phyloP scores from a whole-genome alignment of 1,139 yeast genomes.

The Pneumocystis wakefieldiae region DNA sequence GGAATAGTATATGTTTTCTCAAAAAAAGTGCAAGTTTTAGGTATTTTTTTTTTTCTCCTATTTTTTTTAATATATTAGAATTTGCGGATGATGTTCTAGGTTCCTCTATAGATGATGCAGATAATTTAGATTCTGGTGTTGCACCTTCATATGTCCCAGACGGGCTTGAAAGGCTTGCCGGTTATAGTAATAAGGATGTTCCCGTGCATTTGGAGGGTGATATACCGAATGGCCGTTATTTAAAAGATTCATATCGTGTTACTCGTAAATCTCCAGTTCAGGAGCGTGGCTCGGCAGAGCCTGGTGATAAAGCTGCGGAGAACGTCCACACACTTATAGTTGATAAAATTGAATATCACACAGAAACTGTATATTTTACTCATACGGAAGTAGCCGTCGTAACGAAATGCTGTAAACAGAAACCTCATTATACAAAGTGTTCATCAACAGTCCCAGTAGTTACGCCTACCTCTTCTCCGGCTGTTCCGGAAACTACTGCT shows the following conservation, averaged over 20 bases:
- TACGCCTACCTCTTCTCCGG: background rate
- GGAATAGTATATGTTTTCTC: background rate
- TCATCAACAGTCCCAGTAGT: background rate
- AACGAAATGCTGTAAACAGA: background rate
- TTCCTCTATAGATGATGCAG: background rate
- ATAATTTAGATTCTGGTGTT: background rate
- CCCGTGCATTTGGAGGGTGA: too few species aligned
- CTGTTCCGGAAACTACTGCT: too few species aligned
- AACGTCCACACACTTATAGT: background rate
- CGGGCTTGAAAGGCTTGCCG: too few species aligned
- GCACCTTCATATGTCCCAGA: background rate
- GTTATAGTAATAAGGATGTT: too few species aligned
- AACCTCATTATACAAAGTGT: background rate
- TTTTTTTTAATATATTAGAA: background rate
- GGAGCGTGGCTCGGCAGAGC: background rate
- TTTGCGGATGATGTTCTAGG: background rate
- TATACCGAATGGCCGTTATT: too few species aligned
- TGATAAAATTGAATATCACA: background rate
- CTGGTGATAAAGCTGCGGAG: background rate
- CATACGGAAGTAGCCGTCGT: background rate
- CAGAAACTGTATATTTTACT: background rate
- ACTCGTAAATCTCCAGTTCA: too few species aligned
- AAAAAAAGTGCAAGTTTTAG: background rate
- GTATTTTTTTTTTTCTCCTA: background rate
- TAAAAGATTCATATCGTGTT: too few species aligned